Base-by-base conservation (phyloP, 257 asterid species). In the Avicennia marina region DNA sequence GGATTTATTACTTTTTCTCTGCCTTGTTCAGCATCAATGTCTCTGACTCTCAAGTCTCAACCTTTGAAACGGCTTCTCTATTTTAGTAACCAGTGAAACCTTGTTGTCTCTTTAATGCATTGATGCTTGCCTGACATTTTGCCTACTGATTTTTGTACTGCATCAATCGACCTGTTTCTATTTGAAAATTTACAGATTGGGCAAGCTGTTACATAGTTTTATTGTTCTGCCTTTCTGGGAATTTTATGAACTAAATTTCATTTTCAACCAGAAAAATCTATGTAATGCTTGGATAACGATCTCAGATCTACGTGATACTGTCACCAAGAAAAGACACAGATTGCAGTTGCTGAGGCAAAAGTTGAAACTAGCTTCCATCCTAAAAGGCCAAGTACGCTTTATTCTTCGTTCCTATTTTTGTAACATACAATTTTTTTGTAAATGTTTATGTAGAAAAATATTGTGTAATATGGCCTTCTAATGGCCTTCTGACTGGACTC, bases 271-370 rank as follows among this genome's bases (percentile, higher is more conserved):
- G 93, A 78, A 78, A 69, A 68, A 60, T 50, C 72, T 83, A 9
- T 80, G 93, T 88, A 81, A 81, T 64, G 88, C 93, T 16, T 83
- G 88, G 85, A 83, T 80, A 68, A 71, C 81, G 58, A 80, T 80
- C 63, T 83, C 93, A 36, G 81, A 80, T 50, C 62, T 83, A 60
- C 81, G 93, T 16, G 93, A 83, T 59, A 73, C 81, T 16, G 88
- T 83, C 64, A 73, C 85, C 44, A 83, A 73, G 62, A 80, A 74
- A 64, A 66, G 88, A 67, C 88, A 83, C 80, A 73, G 83, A 71
- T 58, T 83, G 66, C 93, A 83, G 65, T 57, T 83, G 77, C 75
- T 83, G 52, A 75, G 75, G 67, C 86, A 76, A 64, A 80, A 80
- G 66, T 64, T 83, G 81, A 83, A 78, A 66, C 65, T 83, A 33